phyloP scores from a whole-genome alignment of 768 basidiomycete genomes.

The Leccinum uliginosum region DNA sequence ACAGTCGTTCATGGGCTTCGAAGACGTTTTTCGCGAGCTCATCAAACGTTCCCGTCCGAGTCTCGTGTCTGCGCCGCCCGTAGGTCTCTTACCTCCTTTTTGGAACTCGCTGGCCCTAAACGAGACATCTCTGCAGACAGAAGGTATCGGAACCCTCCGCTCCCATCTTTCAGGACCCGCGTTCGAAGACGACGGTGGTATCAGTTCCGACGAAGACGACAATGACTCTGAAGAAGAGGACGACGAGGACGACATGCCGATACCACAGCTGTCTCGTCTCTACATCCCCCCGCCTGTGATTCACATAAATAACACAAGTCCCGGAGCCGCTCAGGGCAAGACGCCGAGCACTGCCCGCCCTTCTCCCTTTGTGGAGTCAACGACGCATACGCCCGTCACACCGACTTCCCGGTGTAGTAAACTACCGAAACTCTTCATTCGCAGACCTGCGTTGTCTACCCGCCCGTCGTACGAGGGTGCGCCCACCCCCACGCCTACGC shows the following conservation, averaged over 20 bases:
- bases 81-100: conserved; percentile 33
- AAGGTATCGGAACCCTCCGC: conserved; percentile 81
- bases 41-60: conserved; percentile 60
- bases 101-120: background rate
- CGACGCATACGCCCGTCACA: conserved; percentile 24
- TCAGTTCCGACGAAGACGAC: conserved; percentile 52
- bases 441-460: conserved; percentile 29
- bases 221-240: conserved; percentile 28
- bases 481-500: conserved; percentile 5
- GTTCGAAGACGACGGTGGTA: conserved; percentile 75
- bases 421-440: conserved; percentile 34
- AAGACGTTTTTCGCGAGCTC: conserved; percentile 60
- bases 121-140: conserved; percentile 47
- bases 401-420: conserved; percentile 28
- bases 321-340: conserved; percentile 5
- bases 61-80: conserved; percentile 74
- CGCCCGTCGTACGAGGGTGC: conserved; percentile 28
- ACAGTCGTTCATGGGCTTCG: conserved; percentile 43
- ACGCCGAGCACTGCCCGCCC: conserved; percentile 25
- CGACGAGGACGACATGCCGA: conserved; percentile 31
- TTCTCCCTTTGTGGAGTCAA: conserved; percentile 17
- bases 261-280: conserved; percentile 19
- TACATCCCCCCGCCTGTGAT: conserved; percentile 20
- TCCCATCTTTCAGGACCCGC: conserved; percentile 51
- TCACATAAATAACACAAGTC: conserved; percentile 16